Base-by-base conservation (phyloP, 352 stramenopile species). In the Saprolegnia diclina region DNA sequence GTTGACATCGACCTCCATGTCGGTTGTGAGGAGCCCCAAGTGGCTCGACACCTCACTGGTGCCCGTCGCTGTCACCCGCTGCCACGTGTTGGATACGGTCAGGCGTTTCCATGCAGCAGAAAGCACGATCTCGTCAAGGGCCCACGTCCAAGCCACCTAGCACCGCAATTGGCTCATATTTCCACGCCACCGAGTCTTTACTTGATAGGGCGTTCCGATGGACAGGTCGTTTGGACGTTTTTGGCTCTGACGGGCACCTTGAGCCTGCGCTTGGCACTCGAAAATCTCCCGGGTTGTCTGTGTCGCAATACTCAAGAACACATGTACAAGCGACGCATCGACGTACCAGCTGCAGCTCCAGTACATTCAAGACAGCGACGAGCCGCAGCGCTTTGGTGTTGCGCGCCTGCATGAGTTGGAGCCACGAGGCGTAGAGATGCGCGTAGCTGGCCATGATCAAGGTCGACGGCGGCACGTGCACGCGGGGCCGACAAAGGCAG, bases 261-360 rank as follows among this genome's bases (percentile, higher is more conserved):
- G 11, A 3, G 52, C 52, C 35, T 26, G 52, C 52, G 11, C 24
- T 40, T 59, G 52, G 52, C 52, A 26, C 19, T 59, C 52, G 35
- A 21, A 59, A 9, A 59, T 59, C 35, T 59, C 52, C 13, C 7
- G 35, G 16, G 52, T 16, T 4, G 13, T 59, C 52, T 59, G 24
- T 54, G 24, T 5, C 46, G 46, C 52, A 59, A 11, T 59, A 59
- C 5, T 35, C 2, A 6, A 35, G 29, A 52, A 52, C 18, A 18
- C 21, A 52, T 54, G 46, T 54, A 5, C n/a, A 54, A 6, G 2
- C 29, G 2, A 5, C 29, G 13, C 22, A 64, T 44, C 7, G 10
- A 7, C 42, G 7, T 64, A 66, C 59, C 22, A 66, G 40, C 45
- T 66, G 59, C 32, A 66, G 32, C 32, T 66, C 59, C 21, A 56